Base-by-base conservation (phyloP, 148 eudicot genomes). In the Persicaria maculosa region DNA sequence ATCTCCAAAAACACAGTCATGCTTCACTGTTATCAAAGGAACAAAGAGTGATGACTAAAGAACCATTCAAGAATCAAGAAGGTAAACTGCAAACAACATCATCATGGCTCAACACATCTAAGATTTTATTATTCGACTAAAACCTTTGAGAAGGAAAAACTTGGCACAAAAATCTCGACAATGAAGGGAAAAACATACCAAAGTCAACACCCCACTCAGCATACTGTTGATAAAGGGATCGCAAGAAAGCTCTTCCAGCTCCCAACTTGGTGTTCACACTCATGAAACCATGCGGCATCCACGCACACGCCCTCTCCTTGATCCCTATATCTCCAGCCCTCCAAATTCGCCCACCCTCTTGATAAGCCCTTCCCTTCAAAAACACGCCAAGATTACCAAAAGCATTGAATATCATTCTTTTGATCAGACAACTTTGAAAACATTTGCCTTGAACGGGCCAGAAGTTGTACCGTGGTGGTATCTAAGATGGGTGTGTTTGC, bases 201-300 rank as follows among this genome's bases (percentile, higher is more conserved):
- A 89, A 90, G 87, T 96, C 99, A 59, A 96, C 89, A 69, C 94
- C 97, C 99, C 99, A 96, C n/a, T 85, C 86, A 6, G 94, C 93
- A 84, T 92, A 96, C 47, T 96, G 99, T 68, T 88, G 88, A 81
- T 96, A 85, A 40, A 96, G 91, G 44, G 99, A 96, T 73, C 97
- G 85, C 81, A 96, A 76, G 74, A 92, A 96, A 25, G 97, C 97
- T 84, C 87, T 89, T 82, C 97, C 99, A 72, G 99, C 97, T 77
- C 88, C 94, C 50, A 81, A 78, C 61, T 83, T 77, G 12, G 97
- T 89, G 69, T 96, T 80, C 40, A 92, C 95, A 76, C 97, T 81
- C 99, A 96, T 92, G 84, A 96, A 96, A 81, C 99, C 97, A 80
- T 96, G 78, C 40, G 74, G 55, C 99, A 96, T 96, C 99, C 99